These are phyloP conservation scores for Xylaria intraflava DNA, from an alignment of 495 filamentous ascomycete genomes.

Conservation along the genomic window DNA sequence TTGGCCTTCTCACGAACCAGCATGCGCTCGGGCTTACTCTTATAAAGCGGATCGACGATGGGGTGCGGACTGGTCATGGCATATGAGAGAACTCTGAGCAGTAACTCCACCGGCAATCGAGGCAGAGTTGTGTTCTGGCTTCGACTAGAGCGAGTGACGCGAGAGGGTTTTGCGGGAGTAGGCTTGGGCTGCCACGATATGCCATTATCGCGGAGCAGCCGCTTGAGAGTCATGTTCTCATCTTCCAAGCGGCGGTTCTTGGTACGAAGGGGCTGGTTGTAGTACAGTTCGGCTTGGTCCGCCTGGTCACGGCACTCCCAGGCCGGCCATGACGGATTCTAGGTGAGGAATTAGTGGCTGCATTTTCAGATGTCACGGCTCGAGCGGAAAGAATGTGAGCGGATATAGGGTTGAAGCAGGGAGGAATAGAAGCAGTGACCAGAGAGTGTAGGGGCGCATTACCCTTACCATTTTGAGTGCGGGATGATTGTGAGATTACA, in stretches of 20 bases:
- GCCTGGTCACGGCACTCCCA: conserved; percentile 38
- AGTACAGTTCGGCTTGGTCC: conserved; percentile 34
- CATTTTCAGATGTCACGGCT: background rate
- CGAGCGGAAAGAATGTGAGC: background rate
- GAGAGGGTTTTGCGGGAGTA: background rate
- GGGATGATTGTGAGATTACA: background rate
- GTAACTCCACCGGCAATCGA: conserved; percentile 38
- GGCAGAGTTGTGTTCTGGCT: conserved; percentile 21
- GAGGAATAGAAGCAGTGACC: background rate
- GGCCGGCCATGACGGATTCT: conserved; percentile 19
- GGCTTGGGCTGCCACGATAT: conserved; percentile 30
- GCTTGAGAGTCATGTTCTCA: conserved; percentile 34
- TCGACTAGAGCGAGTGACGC: conserved; percentile 16
- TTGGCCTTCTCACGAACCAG: conserved; percentile 29
- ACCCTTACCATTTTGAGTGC: conserved; percentile 8
- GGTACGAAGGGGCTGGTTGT: conserved; percentile 33
- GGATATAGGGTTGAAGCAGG: no score
- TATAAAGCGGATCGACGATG: conserved; percentile 43
- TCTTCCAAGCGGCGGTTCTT: conserved; percentile 27
- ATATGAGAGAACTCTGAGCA: conserved; percentile 37
- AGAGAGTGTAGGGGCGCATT: background rate
- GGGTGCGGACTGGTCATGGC: conserved; percentile 37
- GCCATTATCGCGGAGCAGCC: conserved; percentile 32
- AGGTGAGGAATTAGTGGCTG: background rate
- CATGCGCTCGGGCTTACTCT: conserved; percentile 25